These are phyloP conservation scores for Pseudofabraea citricarpa DNA, from an alignment of 2,329 filamentous ascomycete species.

Conservation along the genomic window DNA sequence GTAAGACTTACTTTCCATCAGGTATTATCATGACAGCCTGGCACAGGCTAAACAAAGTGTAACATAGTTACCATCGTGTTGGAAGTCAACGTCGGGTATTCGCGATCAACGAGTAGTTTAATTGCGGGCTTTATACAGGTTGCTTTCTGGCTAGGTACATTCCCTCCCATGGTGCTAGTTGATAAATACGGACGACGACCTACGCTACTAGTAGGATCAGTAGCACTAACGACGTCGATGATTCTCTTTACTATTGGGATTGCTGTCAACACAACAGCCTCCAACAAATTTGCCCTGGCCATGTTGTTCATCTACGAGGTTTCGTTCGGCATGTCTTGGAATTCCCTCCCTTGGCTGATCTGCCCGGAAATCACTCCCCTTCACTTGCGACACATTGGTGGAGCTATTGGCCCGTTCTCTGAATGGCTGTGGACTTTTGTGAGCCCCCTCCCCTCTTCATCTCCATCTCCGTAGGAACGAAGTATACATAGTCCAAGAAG, in stretches of 20 bases:
- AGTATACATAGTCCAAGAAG: too few species aligned
- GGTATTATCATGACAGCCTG: too few species aligned
- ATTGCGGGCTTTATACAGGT: conserved; percentile 5
- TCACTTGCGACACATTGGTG: conserved; percentile 51
- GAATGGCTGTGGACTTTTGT: conserved; percentile 7
- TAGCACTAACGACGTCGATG: conserved; percentile 3
- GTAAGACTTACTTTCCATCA: neutral
- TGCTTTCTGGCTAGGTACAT: conserved; percentile 4
- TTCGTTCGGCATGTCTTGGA: conserved; percentile 52
- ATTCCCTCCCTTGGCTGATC: conserved; percentile 54
- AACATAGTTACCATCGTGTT: conserved; percentile 2
- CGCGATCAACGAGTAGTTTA: conserved; percentile 1
- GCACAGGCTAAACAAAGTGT: too few species aligned
- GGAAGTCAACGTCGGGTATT: conserved; percentile 1
- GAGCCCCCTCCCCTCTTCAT: too few species aligned
- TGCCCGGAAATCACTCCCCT: conserved; percentile 52
- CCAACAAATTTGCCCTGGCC: conserved; percentile 22
- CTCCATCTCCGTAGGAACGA: too few species aligned
- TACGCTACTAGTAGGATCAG: conserved; percentile 44
- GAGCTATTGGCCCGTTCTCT: conserved; percentile 41
- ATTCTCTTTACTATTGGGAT: conserved; percentile 6
- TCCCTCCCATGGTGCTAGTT: conserved; percentile 2
- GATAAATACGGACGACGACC: conserved; percentile 59
- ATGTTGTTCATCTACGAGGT: conserved; percentile 57
- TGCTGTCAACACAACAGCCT: conserved; percentile 1